Conservation (phyloP, 495 filamentous ascomycete genomes). For the Tuber indicum region DNA sequence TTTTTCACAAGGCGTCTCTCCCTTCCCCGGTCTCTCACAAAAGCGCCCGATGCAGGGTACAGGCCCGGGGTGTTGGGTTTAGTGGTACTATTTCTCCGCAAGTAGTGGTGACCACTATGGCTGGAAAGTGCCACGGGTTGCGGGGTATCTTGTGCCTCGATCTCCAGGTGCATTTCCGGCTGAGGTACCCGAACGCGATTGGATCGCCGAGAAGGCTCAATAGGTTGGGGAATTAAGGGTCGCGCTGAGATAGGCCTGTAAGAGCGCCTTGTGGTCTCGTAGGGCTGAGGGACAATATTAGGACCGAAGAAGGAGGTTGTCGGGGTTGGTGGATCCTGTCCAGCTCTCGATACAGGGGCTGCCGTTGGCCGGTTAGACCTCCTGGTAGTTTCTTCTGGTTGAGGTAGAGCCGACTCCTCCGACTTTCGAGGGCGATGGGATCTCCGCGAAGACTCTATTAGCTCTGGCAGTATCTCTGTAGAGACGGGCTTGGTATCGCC, state of each 20-base stretch:
- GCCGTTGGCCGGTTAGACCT: conserved; percentile 35
- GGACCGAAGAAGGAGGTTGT: conserved; percentile 38
- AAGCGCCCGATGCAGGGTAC: conserved; percentile 31
- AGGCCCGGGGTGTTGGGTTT: conserved; percentile 27
- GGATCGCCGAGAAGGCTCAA: conserved; percentile 41
- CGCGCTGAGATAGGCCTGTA: conserved; percentile 37
- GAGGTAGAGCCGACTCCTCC: conserved; percentile 15
- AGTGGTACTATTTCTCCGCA: conserved; percentile 34
- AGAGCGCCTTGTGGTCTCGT: conserved; percentile 35
- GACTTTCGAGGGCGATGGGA: conserved; percentile 16
- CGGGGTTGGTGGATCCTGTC: conserved; percentile 34
- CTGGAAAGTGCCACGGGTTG: conserved; percentile 40
- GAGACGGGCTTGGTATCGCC: conserved; percentile 27
- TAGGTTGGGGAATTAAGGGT: conserved; percentile 36
- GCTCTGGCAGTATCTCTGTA: conserved; percentile 37
- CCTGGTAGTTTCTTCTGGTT: conserved; percentile 36
- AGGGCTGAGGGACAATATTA: conserved; percentile 28
- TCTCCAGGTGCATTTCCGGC: conserved; percentile 34
- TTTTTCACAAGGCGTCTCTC: conserved; percentile 33
- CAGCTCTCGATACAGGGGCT: conserved; percentile 32
- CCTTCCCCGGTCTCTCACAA: conserved; percentile 32
- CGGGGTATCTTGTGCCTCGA: conserved; percentile 29
- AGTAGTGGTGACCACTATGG: conserved; percentile 28
- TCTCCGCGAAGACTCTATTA: conserved; percentile 31
- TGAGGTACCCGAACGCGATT: conserved; percentile 37